phyloP scores from a whole-genome alignment of 2,329 filamentous ascomycete species.

The Orbilia javanica region DNA sequence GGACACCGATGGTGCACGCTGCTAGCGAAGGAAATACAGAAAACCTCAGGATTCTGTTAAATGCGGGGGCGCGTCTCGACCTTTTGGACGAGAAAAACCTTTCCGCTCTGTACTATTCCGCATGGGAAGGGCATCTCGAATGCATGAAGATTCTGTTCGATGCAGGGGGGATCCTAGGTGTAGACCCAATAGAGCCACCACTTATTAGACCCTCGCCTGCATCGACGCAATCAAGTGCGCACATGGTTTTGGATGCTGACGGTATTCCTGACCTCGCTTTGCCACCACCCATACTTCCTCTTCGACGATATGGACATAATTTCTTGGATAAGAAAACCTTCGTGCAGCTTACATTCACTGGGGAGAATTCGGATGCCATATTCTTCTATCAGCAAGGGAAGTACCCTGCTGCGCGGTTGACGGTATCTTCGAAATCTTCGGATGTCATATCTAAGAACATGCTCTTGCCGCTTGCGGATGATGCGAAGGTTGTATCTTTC shows the following conservation, averaged over 20 bases:
- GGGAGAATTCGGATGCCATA: constrained; percentile 78
- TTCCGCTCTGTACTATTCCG: constrained; percentile 97
- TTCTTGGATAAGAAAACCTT: constrained; percentile 98
- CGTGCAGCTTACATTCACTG: constrained; percentile 90
- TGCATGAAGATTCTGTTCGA: constrained; percentile 90
- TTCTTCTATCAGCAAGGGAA: constrained; percentile 98
- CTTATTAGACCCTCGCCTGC: constrained; percentile 61
- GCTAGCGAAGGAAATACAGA: constrained; percentile 95
- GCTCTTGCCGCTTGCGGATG: constrained; percentile 94
- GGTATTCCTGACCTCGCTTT: constrained; percentile 92
- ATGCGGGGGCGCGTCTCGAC: constrained; percentile 81
- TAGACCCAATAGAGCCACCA: constrained; percentile 58
- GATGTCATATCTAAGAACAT: constrained; percentile 97
- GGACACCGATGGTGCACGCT: constrained; percentile 96
- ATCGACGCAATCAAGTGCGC: constrained; percentile 64
- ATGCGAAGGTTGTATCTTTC: constrained; percentile 92
- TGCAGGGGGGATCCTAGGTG: constrained; percentile 62
- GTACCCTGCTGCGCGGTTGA: constrained; percentile 92
- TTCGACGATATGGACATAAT: constrained; percentile 95
- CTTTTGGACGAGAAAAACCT: constrained; percentile 92
- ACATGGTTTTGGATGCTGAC: constrained; percentile 81
- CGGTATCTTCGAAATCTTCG: constrained; percentile 94
- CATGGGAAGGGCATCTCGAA: constrained; percentile 95
- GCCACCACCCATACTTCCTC: constrained; percentile 93
- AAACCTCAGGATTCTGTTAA: constrained; percentile 83